Evolutionary conservation across 305 asterid genomes (phyloP).

Genomic region (Petunia hybrid): DNA sequence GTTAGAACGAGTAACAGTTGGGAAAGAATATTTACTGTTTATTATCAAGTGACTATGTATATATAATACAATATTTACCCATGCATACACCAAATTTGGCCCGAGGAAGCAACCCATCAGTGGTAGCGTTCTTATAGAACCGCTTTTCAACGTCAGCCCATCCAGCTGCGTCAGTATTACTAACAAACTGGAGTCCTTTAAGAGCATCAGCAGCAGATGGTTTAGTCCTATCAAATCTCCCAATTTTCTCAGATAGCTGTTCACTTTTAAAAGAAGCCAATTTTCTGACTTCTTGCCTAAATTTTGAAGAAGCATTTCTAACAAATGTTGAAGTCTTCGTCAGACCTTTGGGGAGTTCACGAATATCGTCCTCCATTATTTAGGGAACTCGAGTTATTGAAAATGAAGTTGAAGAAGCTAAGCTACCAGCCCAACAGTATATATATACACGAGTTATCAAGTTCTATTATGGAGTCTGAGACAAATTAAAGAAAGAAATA

Average conservation of each 20-base stretch:
- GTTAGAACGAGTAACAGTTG: no score
- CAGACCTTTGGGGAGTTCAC: slow-evolving; percentile 82
- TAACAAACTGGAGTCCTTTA: slow-evolving; percentile 83
- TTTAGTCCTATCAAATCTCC: slow-evolving; percentile 56
- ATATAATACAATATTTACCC: slow-evolving; percentile 50
- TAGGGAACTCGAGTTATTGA: background rate
- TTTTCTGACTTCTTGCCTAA: slow-evolving; percentile 80
- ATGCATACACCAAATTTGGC: slow-evolving; percentile 84
- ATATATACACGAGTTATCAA: no score
- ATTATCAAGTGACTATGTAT: background rate
- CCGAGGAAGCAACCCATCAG: slow-evolving; percentile 74
- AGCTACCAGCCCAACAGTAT: no score
- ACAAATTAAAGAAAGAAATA: no score
- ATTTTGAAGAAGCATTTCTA: slow-evolving; percentile 75
- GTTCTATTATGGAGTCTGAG: no score
- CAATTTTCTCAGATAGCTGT: slow-evolving; percentile 44
- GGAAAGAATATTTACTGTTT: no score
- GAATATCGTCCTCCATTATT: slow-evolving; percentile 63
- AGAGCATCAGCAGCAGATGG: slow-evolving; percentile 84
- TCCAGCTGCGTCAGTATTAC: slow-evolving; percentile 78
- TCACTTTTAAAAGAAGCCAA: slow-evolving; percentile 61
- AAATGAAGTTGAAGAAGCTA: background rate
- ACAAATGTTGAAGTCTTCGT: slow-evolving; percentile 76
- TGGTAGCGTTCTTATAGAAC: slow-evolving; percentile 56
- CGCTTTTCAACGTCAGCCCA: slow-evolving; percentile 82